phyloP scores from a whole-genome alignment of 2,329 filamentous ascomycete species.

The Cytospora paraplurivora region DNA sequence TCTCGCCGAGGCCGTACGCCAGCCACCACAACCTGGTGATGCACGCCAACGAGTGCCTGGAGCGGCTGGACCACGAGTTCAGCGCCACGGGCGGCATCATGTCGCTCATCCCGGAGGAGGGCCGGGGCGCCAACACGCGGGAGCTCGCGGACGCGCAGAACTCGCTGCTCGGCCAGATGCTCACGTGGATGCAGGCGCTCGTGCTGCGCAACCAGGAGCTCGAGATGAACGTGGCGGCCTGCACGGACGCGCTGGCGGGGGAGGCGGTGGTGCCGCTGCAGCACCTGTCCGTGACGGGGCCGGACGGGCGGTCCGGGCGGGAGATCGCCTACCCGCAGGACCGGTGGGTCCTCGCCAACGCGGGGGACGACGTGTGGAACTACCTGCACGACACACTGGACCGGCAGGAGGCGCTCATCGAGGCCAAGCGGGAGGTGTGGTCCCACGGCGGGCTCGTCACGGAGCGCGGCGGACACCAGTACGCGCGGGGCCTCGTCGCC shows the following conservation, averaged over 20 bases:
- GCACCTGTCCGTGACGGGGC: constrained; percentile 55
- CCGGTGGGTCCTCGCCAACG: constrained; percentile 57
- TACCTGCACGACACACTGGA: constrained; percentile 52
- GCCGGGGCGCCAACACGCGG: constrained; percentile 36
- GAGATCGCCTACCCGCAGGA: constrained; percentile 58
- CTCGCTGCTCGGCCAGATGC: constrained; percentile 59
- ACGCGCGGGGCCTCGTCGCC: constrained; percentile 49
- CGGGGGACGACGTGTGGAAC: constrained; percentile 52
- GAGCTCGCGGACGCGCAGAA: constrained; percentile 49
- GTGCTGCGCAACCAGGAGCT: constrained; percentile 59
- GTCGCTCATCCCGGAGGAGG: constrained; percentile 52
- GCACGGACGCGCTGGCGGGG: constrained; percentile 51
- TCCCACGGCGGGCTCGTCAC: constrained; percentile 43
- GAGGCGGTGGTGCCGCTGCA: constrained; percentile 55
- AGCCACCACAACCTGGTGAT: constrained; percentile 53
- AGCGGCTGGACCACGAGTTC: constrained; percentile 62
- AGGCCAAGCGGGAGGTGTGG: constrained; percentile 39
- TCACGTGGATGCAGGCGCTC: constrained; percentile 56
- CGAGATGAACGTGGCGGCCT: constrained; percentile 54
- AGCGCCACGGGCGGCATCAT: constrained; percentile 57
- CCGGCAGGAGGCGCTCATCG: constrained; percentile 45
- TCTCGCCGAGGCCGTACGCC: constrained; percentile 41
- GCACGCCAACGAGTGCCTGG: constrained; percentile 62
- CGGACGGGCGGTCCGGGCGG: constrained; percentile 54
- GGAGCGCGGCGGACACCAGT: constrained; percentile 38